Evolutionary conservation across 345 rosid species (phyloP), one percentile per base, ranked within the genome.

Genomic region (Clarkia xantiana): DNA sequence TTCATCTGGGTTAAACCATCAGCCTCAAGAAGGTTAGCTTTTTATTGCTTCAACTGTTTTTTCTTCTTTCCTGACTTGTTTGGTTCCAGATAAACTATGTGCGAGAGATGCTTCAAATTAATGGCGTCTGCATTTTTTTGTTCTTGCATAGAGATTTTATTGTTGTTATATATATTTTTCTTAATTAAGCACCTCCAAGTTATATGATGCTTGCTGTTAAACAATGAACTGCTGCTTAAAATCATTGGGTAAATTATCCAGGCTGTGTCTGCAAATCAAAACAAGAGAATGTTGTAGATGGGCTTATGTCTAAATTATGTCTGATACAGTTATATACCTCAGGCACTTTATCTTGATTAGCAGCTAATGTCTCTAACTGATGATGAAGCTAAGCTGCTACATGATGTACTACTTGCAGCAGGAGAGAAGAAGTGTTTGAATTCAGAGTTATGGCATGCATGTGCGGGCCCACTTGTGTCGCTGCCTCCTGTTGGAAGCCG

Each of bases 361-460:
- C 13, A 14, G 29, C 29, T 23, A 23, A 23, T 23, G 4, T 23
- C 6, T 23, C 29, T 23, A 29, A 29, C 36, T 29, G 36, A 29
- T 11, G 11, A 18, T 10, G 49, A 46, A 46, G 15, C 11, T 46
- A 13, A 18, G 11, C 20, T 42, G 13, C 39, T 10, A 38, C 18
- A 12, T 25, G 42, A 29, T 39, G 43, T 8, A 51, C 17, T 8
- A 29, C 47, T 42, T 18, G 8, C 34, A 40, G 64, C 72, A 82
- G 96, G 86, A 53, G 96, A 86, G 48, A 80, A 72, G 70, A 78
- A 79, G 64, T 75, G 74, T 52, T 65, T 86, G 65, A 83, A 86
- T 65, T 83, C 96, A 13, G 96, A 86, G 55, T 70, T 86, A 23
- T 86, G 96, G 96, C 96, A 86, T 57, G 96, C 96, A 44, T 86